Evolutionary conservation across 768 basidiomycete species (phyloP), one percentile per base, ranked within the genome.

Genomic region (Lentinula guzmanii): DNA sequence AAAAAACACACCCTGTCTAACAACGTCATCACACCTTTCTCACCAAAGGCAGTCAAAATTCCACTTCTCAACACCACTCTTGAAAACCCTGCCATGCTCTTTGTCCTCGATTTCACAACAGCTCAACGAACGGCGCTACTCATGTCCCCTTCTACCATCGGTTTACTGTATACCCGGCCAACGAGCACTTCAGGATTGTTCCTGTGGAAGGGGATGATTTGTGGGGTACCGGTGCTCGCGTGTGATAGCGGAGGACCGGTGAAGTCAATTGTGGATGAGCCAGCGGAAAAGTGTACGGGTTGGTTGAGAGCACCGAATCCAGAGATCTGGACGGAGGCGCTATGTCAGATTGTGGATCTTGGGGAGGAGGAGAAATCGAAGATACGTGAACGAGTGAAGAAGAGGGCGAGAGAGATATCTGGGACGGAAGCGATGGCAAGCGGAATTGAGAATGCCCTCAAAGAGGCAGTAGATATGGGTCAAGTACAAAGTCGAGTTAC

Each of bases 101-200:
- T 99, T 74, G 79, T 98, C n/a, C 84, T 95, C 64, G 98, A 97
- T 75, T 95, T 97, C 72, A 87, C 90, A 1, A 89, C 88, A 5
- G 66, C 77, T 0, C 96, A 98, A 70, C 89, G 95, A 34, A 86
- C 90, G 1, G 87, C 87, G 6, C 82, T 98, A 1, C 85, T 99
- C 41, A 82, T 75, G 11, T 80, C 85, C 4, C 71, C 83, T 0
- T 82, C 80, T 4, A 91, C 93, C 0, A 72, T 84, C 15, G 91
- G 84, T 0, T 78, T 98, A 0, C 80, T 99, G 5, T 99, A 99
- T 71, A 99, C 96, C 0, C 97, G 0, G 77, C 83, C 7, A 96
- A 96, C 71, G 96, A 99, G 68, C 96, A 99, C 71, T 97, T 98
- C 71, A 96, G 96, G 1, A 98, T 99, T 65, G 95, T 89, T 0